Evolutionary conservation across 2,329 filamentous ascomycete genomes (phyloP), one percentile per base, ranked within the genome.

Genomic region (Colletotrichum ledebouriae): DNA sequence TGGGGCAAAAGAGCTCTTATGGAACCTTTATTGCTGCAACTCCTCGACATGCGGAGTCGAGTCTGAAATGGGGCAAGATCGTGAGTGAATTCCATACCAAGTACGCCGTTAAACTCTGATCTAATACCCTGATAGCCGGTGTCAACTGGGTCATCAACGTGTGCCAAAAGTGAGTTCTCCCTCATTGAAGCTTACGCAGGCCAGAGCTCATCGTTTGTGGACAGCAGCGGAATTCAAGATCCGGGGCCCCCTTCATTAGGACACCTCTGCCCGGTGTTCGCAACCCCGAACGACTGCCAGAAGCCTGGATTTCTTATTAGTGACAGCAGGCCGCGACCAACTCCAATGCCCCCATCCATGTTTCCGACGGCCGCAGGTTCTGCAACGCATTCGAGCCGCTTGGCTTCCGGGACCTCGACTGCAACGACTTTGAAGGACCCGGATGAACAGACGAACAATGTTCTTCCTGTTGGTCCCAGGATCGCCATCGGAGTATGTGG

Each of bases 1-100:
- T 7, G 61, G 68, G 22, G 70, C 75, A 37, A 72, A 74, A 58
- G 72, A 73, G 29, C 66, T 69, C n/a, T 78, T 87, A 11, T 82
- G 80, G 78, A 73, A 76, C 46, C 76, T 87, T 22, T 87, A 87
- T 73, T 84, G 84, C 74, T 87, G 86, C 74, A 84, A 87, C 73
- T 78, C 80, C 56, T 80, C 78, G 58, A 78, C 79, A 56, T 88
- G 85, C 72, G 85, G 85, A 33, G 83, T 87, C 50, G 53, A 49
- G 56, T 59, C 37, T 11, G 72, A 69, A 46, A 73, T 73, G 13
- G 73, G 73, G 6, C 79, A 83, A 74, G 84, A 86, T 73, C 85
- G 86, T 84, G 73, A 79, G 82, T 82, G 41, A 33, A 57, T 4
- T 37, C 17, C 37, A 34, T 59, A 15, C 53, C 69, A 72, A 59